Conservation (phyloP, 2,329 filamentous ascomycete genomes). For the Berkeleyomyces rouxiae region DNA sequence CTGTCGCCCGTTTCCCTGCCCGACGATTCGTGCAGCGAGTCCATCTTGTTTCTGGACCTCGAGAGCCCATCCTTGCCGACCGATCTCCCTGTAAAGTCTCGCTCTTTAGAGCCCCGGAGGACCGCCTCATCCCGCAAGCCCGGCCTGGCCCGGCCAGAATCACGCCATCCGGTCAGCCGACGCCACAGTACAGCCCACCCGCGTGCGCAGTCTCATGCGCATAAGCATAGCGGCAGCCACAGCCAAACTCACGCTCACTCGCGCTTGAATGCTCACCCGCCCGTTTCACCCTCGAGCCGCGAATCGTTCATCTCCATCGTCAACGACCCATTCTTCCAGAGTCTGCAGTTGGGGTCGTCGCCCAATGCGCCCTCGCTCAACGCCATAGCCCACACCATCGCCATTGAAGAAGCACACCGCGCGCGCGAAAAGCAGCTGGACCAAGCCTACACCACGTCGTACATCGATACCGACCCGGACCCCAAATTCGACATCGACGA, state of each 20-base stretch:
- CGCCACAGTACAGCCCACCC: neutral
- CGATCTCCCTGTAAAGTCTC: neutral
- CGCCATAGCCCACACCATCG: conserved; percentile 13
- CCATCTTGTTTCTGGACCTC: conserved; percentile 9
- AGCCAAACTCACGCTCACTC: neutral
- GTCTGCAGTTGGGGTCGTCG: conserved; percentile 15
- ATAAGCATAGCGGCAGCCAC: neutral
- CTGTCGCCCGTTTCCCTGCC: conserved; percentile 6
- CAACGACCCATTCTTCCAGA: conserved; percentile 39
- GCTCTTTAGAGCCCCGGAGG: neutral
- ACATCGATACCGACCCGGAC: conserved; percentile 17
- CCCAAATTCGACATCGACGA: conserved; percentile 16
- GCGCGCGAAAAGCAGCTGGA: conserved; percentile 11
- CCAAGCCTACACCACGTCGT: conserved; percentile 8
- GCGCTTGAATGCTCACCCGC: neutral
- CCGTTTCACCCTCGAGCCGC: conserved; percentile 17
- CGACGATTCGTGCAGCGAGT: conserved; percentile 3
- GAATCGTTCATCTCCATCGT: conserved; percentile 37
- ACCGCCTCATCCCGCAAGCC: neutral
- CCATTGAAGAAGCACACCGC: conserved; percentile 3
- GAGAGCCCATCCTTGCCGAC: neutral
- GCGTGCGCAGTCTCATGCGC: neutral
- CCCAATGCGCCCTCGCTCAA: conserved; percentile 19
- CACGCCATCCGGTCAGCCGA: neutral
- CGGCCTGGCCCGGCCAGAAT: neutral